phyloP scores from a whole-genome alignment of 2,329 filamentous ascomycete species.

The Botryotinia convoluta region DNA sequence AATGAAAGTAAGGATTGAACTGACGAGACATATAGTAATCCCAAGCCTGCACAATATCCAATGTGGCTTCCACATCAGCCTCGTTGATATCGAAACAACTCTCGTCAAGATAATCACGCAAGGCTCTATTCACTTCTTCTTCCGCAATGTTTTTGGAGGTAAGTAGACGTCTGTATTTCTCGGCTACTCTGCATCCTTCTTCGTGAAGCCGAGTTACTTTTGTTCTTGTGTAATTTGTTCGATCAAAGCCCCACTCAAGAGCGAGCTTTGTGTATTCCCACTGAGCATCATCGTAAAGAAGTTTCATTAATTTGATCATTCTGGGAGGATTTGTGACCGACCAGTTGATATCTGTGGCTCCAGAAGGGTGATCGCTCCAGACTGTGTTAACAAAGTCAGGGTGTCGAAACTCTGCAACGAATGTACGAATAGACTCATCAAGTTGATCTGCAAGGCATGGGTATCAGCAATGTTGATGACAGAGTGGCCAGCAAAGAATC shows the following conservation, averaged over 20 bases:
- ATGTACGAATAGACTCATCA: not conserved
- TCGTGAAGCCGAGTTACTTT: not conserved
- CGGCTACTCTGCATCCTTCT: not conserved
- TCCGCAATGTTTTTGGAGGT: not conserved
- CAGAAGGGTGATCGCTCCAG: not conserved
- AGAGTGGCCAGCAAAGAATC: not conserved
- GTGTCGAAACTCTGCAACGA: not conserved
- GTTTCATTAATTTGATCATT: not conserved
- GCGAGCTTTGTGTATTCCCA: not conserved
- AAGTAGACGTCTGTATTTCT: not conserved
- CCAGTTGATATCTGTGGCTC: fast-evolving
- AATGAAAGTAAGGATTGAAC: not conserved
- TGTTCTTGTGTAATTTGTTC: not conserved
- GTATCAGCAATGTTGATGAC: not conserved
- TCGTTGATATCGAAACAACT: not conserved
- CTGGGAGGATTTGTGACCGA: not conserved
- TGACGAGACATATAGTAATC: not conserved
- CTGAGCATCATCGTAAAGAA: not conserved
- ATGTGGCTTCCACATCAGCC: not conserved
- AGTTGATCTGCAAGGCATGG: not conserved
- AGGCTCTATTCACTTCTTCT: not conserved
- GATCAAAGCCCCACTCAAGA: not conserved
- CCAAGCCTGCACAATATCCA: not conserved
- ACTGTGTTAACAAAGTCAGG: not conserved
- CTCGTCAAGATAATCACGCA: not conserved